phyloP scores from a whole-genome alignment of 2,329 filamentous ascomycete species.

The Dendrostoma leiphaemia region DNA sequence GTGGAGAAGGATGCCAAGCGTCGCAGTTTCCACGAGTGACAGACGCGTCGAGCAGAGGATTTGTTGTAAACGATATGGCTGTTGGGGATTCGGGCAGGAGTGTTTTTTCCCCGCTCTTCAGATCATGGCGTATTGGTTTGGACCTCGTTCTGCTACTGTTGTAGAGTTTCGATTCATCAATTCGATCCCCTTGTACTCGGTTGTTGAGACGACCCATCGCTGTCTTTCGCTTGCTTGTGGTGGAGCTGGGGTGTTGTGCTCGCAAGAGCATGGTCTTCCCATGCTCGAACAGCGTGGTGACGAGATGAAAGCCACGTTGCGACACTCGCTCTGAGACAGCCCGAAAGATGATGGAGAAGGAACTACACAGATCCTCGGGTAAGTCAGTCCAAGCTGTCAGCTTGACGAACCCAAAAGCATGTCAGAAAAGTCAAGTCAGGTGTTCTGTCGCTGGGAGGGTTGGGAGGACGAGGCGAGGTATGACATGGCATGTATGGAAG shows the following conservation, averaged over 20 bases:
- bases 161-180: neutral
- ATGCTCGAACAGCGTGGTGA: neutral
- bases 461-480: too few relatives aligned
- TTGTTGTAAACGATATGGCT: neutral
- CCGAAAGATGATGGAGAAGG: too few relatives aligned
- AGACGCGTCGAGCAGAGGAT: neutral
- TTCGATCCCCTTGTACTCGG: neutral
- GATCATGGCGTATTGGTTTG: neutral
- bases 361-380: too few relatives aligned
- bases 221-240: neutral
- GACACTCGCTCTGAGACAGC: too few relatives aligned
- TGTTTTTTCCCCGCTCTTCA: neutral
- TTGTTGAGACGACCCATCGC: neutral
- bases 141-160: neutral
- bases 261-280: neutral
- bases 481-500: too few relatives aligned
- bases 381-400: too few relatives aligned
- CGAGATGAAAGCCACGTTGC: neutral
- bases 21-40: slow-evolving; percentile 29
- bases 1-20: slow-evolving; percentile 48
- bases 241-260: neutral
- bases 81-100: neutral
- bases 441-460: too few relatives aligned
- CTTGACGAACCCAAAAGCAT: too few relatives aligned
- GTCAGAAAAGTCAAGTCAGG: too few relatives aligned